A percentile compares a stretch with the other conserved stretches of the same genome.
Conservation (phyloP, 2,329 filamentous ascomycete genomes). For the Cladosporium velox region DNA sequence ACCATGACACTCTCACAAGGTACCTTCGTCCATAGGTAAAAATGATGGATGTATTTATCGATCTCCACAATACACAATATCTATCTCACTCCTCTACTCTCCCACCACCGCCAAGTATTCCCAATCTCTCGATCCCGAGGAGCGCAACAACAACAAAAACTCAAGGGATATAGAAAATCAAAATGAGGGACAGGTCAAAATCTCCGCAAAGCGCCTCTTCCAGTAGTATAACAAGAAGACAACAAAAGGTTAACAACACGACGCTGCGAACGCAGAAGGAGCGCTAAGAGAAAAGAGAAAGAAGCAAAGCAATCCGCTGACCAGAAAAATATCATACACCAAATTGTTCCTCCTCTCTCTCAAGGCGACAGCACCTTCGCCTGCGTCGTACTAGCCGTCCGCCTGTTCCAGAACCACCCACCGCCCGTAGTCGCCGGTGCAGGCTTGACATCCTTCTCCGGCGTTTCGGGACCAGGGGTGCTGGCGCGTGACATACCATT, state of each 20-base stretch:
- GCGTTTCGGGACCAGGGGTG: slow-evolving; percentile 19
- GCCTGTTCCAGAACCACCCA: slow-evolving; percentile 38
- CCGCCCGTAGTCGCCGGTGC: slow-evolving; percentile 24
- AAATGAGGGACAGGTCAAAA: not conserved
- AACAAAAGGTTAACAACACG: not conserved
- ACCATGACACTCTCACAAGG: too few species aligned
- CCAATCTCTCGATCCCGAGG: not conserved
- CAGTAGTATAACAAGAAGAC: not conserved
- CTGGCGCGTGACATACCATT: slow-evolving; percentile 1
- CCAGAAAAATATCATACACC: not conserved
- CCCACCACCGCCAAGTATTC: not conserved
- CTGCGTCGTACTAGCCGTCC: slow-evolving; percentile 31
- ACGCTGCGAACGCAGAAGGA: slow-evolving; percentile 15
- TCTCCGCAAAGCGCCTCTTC: slow-evolving; percentile 4
- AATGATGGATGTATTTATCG: not conserved
- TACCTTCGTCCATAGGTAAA: too few species aligned
- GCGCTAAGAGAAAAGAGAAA: not conserved
- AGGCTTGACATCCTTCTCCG: slow-evolving; percentile 25
- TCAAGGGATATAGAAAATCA: not conserved
- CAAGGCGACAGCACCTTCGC: slow-evolving; percentile 18
- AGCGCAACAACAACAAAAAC: not conserved
- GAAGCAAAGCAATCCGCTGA: not conserved
- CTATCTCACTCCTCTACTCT: not conserved
- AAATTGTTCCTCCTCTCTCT: not conserved
- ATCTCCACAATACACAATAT: not conserved